phyloP scores from a whole-genome alignment of 495 filamentous ascomycete species.

The Xylaria telfairii region DNA sequence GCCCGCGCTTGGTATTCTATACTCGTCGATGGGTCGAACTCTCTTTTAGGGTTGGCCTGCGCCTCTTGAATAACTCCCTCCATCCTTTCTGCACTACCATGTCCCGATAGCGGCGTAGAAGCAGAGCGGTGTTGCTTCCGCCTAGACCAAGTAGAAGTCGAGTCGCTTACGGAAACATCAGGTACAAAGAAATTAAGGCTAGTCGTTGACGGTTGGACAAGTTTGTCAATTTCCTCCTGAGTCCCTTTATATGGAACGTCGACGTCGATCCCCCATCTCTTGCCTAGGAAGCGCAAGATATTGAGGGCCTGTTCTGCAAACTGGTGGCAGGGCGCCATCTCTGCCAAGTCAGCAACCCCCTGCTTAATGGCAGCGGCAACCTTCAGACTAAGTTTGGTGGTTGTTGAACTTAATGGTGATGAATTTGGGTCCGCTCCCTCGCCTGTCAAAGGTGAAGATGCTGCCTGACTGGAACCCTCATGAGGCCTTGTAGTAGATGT shows the following conservation, averaged over 20 bases:
- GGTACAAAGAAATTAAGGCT: slow-evolving; percentile 60
- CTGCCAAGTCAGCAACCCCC: slow-evolving; percentile 58
- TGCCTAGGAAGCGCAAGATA: slow-evolving; percentile 60
- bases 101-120: slow-evolving; percentile 16
- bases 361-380: slow-evolving; percentile 48
- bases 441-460: slow-evolving; percentile 27
- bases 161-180: slow-evolving; percentile 50
- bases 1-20: slow-evolving; percentile 1
- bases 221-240: slow-evolving; percentile 37
- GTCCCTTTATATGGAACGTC: slow-evolving; percentile 37
- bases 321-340: slow-evolving; percentile 63
- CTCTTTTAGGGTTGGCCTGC: slow-evolving; percentile 23
- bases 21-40: slow-evolving; percentile 26
- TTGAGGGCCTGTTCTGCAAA: slow-evolving; percentile 65
- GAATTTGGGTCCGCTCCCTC: slow-evolving; percentile 36
- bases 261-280: slow-evolving; percentile 63
- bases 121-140: slow-evolving; percentile 16
- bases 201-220: slow-evolving; percentile 45
- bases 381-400: slow-evolving; percentile 34
- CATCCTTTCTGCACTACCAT: slow-evolving; percentile 32
- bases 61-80: slow-evolving; percentile 30
- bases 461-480: slow-evolving; percentile 27
- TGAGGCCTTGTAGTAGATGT: slow-evolving; percentile 36
- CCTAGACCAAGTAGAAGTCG: slow-evolving; percentile 44
- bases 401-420: slow-evolving; percentile 32